Conservation (phyloP, 2,329 filamentous ascomycete species). For the Orbilia javanica region DNA sequence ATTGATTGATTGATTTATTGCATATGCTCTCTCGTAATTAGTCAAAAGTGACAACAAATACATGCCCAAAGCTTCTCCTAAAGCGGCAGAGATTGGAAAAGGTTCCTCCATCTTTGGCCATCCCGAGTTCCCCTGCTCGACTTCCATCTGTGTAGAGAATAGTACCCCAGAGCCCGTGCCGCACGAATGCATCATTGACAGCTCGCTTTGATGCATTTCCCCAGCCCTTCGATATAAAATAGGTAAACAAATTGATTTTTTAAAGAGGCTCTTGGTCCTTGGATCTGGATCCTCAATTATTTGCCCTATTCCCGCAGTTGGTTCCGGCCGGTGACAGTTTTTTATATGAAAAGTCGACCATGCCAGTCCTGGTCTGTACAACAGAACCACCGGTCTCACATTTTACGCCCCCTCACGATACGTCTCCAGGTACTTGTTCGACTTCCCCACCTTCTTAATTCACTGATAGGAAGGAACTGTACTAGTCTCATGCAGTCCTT, state of each 20-base stretch:
- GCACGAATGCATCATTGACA: slow-evolving; percentile 52
- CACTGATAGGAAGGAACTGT: slow-evolving; percentile 57
- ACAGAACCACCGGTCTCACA: slow-evolving; percentile 41
- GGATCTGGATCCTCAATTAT: background rate
- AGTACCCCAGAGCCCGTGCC: slow-evolving; percentile 41
- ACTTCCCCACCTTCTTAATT: slow-evolving; percentile 59
- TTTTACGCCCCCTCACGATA: slow-evolving; percentile 39
- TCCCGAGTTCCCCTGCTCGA: slow-evolving; percentile 44
- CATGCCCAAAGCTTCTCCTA: slow-evolving; percentile 59
- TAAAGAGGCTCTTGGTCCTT: slow-evolving; percentile 34
- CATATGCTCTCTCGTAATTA: slow-evolving; percentile 59
- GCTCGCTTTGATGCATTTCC: slow-evolving; percentile 34
- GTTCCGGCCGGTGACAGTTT: slow-evolving; percentile 27
- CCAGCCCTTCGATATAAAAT: slow-evolving; percentile 49
- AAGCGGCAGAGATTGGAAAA: slow-evolving; percentile 58
- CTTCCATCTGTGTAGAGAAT: slow-evolving; percentile 34
- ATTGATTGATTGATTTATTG: slow-evolving; percentile 29
- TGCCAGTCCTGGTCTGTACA: slow-evolving; percentile 45
- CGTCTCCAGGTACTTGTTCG: slow-evolving; percentile 44
- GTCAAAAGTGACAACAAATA: slow-evolving; percentile 59
- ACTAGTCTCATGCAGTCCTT: slow-evolving; percentile 58
- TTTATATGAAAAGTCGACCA: slow-evolving; percentile 19
- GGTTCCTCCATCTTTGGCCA: slow-evolving; percentile 31
- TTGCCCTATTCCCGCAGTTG: slow-evolving; percentile 23
- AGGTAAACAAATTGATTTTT: slow-evolving; percentile 35